These are phyloP conservation scores for Malassezia dermatis DNA, from an alignment of 1,284 basidiomycete species.

Conservation along the genomic window DNA sequence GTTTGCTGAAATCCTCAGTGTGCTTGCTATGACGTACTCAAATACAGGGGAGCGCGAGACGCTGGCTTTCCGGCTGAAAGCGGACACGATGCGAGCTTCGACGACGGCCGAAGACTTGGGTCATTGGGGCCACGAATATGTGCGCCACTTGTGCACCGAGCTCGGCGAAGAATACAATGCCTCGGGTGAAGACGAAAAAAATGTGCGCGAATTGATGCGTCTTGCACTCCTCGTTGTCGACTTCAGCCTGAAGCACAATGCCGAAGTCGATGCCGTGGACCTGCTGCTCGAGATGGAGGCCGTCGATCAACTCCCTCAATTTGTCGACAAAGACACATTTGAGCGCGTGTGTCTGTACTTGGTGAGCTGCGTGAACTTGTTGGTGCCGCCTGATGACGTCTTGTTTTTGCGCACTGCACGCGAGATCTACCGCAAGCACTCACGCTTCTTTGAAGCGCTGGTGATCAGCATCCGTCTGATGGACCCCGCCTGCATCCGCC, in stretches of 20 bases:
- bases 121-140: conserved; percentile 97
- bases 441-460: conserved; percentile 83
- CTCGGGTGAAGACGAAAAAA: conserved; percentile 40
- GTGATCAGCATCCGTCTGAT: conserved; percentile 75
- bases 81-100: conserved; percentile 22
- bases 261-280: conserved; percentile 96
- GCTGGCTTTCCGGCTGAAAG: conserved; percentile 51
- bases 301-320: conserved; percentile 55
- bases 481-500: conserved; percentile 63
- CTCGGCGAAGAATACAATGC: conserved; percentile 80
- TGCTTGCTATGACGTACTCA: conserved; percentile 99
- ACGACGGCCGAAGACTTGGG: conserved; percentile 60
- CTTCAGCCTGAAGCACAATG: conserved; percentile 88
- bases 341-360: conserved; percentile 93
- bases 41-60: conserved; percentile 92
- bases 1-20: conserved; percentile 95
- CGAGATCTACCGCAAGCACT: conserved; percentile 74
- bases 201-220: conserved; percentile 49
- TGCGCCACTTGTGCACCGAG: conserved; percentile 90
- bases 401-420: conserved; percentile 84
- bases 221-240: conserved; percentile 78
- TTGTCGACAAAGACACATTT: conserved; percentile 64
- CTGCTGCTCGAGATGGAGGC: conserved; percentile 88
- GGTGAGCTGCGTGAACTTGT: conserved; percentile 84
- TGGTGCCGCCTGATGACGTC: conserved; percentile 86